Conservation (phyloP, 805 yeast species). For the Cyberlindnera subsufficiens region DNA sequence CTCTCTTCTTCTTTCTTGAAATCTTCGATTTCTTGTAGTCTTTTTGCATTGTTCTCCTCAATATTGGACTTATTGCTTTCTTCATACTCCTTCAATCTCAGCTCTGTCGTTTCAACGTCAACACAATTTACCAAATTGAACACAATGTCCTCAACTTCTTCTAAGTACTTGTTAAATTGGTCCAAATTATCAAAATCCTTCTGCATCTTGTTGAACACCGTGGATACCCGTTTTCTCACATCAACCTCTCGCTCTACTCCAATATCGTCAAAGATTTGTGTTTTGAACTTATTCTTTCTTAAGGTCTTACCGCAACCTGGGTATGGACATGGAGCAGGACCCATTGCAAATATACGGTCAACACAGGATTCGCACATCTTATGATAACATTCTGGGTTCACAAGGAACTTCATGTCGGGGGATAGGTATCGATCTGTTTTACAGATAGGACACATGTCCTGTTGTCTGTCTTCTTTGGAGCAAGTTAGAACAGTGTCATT, state of each 20-base stretch:
- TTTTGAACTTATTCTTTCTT: slow-evolving; percentile 83
- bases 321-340: slow-evolving; percentile 97
- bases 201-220: slow-evolving; percentile 74
- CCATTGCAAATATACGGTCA: slow-evolving; percentile 86
- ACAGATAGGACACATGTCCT: slow-evolving; percentile 96
- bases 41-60: slow-evolving; percentile 66
- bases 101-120: slow-evolving; percentile 65
- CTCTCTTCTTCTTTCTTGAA: slow-evolving; percentile 58
- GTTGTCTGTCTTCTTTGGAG: slow-evolving; percentile 28
- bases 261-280: slow-evolving; percentile 89
- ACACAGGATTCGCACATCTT: slow-evolving; percentile 97
- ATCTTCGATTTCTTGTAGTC: slow-evolving; percentile 63
- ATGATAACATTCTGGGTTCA: slow-evolving; percentile 97
- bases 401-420: slow-evolving; percentile 86
- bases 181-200: slow-evolving; percentile 57
- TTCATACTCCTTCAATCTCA: slow-evolving; percentile 62
- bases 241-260: slow-evolving; percentile 90
- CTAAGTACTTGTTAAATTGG: slow-evolving; percentile 73
- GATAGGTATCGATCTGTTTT: slow-evolving; percentile 90
- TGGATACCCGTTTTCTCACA: slow-evolving; percentile 69
- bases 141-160: slow-evolving; percentile 74
- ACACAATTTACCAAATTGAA: slow-evolving; percentile 69
- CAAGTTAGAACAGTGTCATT: no score
- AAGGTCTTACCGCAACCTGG: slow-evolving; percentile 83
- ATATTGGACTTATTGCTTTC: slow-evolving; percentile 70